Evolutionary conservation across 495 filamentous ascomycete species (phyloP).

Genomic region (Physcia stellaris): DNA sequence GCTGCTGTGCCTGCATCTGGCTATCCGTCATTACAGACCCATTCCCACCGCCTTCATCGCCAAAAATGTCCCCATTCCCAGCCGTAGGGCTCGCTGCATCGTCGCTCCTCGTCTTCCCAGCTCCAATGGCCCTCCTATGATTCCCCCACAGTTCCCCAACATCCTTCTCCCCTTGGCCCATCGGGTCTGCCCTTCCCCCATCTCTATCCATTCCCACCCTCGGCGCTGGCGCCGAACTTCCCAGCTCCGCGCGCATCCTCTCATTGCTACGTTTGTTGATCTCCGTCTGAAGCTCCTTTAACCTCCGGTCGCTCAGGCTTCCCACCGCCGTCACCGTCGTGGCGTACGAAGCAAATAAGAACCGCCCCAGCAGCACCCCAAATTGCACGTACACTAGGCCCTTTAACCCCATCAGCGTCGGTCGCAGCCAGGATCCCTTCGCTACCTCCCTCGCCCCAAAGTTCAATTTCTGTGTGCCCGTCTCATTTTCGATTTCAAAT

Average conservation of each 20-base stretch:
- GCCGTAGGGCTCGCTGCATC: constrained; percentile 15
- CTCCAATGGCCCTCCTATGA: constrained; percentile 4
- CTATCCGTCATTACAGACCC: constrained; percentile 4
- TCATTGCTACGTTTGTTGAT: neutral
- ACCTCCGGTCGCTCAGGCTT: constrained; percentile 7
- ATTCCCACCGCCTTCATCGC: neutral
- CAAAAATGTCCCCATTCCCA: constrained; percentile 1
- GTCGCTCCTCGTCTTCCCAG: too few species aligned
- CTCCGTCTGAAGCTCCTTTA: neutral
- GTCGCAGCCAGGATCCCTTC: neutral
- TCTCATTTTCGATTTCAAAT: constrained; percentile 11
- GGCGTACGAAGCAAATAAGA: constrained; percentile 5
- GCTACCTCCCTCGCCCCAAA: constrained; percentile 2
- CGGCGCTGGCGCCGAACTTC: neutral
- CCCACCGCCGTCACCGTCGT: constrained; percentile 5
- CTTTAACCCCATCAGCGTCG: constrained; percentile 1
- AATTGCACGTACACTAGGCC: constrained; percentile 3
- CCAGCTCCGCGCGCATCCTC: neutral
- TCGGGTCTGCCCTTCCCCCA: constrained; percentile 2
- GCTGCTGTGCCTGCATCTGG: constrained; percentile 6
- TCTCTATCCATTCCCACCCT: too few species aligned
- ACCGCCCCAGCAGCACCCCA: neutral
- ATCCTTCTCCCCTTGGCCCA: constrained; percentile 7
- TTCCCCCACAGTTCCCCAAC: constrained; percentile 5
- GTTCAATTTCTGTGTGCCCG: too few species aligned